Base-by-base conservation (phyloP, 164 flowering plant genomes). In the Kingdonia uniflora region DNA sequence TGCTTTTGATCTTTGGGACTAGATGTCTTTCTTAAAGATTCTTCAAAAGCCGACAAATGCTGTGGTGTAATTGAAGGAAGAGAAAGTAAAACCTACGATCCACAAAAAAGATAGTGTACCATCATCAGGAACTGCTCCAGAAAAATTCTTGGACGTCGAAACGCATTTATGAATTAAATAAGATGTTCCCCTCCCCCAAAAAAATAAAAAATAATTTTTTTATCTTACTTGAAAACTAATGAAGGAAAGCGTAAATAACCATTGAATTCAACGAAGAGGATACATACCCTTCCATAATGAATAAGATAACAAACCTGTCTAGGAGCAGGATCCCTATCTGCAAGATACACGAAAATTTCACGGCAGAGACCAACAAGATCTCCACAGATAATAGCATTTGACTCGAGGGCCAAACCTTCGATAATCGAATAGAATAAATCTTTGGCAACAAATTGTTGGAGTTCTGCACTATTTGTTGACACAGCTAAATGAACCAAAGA, bases 1-100 rank as follows among this genome's bases (percentile, higher is more conserved):
- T 78, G 95, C 77, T 81, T 89, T 68, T 86, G 97, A 66, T 89
- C 99, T 68, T 84, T 88, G 0, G 87, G 87, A 49, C 99, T 89
- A 42, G 78, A 60, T 47, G 92, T 94, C 72, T 94, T 88, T 14
- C 75, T 55, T 68, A 89, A 58, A 54, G 95, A 80, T 66, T 89
- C 97, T 67, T 94, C 96, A 69, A 86, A 94, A 50, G 96, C 95
- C 43, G 54, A 68, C 55, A 89, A 61, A 64, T 84, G 92, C 24
- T 74, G 66, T 12, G 58, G 73, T n/a, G 69, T 74, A 54, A 87
- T 80, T 70, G 67, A 69, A 14, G 97, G 97, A 44, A 94, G 92
- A 53, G 95, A 82, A 12, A 85, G 91, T 69, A 94, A 55, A 61
- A 89, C 71, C 99, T 90, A 77, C 20, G 14, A 57, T 6, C 37